Percentiles rank a stretch among this genome's conserved stretches.
These are phyloP conservation scores for Hypoxylon sp. DNA, from an alignment of 2,329 filamentous ascomycete species.

Conservation along the genomic window DNA sequence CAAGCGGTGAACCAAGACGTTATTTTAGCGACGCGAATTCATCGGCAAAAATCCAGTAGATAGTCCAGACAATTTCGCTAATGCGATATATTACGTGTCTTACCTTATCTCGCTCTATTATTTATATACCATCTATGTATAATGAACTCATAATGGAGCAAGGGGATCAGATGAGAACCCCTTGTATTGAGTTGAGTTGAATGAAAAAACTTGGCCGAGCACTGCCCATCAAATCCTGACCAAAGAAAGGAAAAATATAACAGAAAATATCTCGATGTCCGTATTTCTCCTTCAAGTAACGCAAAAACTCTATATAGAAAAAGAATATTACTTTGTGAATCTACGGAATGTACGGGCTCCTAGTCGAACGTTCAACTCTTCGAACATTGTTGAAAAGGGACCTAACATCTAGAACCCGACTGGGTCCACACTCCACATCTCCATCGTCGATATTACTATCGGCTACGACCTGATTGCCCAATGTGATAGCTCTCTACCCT, in stretches of 20 bases:
- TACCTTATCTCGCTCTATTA: constrained; percentile 6
- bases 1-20: neutral
- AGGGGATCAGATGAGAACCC: constrained; percentile 2
- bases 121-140: constrained; percentile 2
- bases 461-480: constrained; percentile 31
- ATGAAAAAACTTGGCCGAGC: neutral
- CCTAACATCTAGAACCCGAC: constrained; percentile 5
- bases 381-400: neutral
- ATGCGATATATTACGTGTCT: constrained; percentile 18
- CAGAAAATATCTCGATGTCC: no score
- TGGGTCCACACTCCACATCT: constrained; percentile 3
- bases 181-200: neutral
- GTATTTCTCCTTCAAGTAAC: neutral
- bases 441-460: constrained; percentile 1
- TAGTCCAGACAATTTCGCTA: constrained; percentile 18
- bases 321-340: neutral
- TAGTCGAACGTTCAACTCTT: constrained; percentile 1
- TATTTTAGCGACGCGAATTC: constrained; percentile 11
- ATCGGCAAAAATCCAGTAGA: neutral
- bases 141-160: constrained; percentile 2
- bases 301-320: neutral
- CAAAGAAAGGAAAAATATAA: no score
- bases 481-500: constrained; percentile 22
- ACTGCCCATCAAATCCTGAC: no score
- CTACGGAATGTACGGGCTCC: neutral